Evolutionary conservation across 192 early-diverging fungal genomes (phyloP), one percentile per base, ranked within the genome.

Genomic region (Lobosporangium transversale): DNA sequence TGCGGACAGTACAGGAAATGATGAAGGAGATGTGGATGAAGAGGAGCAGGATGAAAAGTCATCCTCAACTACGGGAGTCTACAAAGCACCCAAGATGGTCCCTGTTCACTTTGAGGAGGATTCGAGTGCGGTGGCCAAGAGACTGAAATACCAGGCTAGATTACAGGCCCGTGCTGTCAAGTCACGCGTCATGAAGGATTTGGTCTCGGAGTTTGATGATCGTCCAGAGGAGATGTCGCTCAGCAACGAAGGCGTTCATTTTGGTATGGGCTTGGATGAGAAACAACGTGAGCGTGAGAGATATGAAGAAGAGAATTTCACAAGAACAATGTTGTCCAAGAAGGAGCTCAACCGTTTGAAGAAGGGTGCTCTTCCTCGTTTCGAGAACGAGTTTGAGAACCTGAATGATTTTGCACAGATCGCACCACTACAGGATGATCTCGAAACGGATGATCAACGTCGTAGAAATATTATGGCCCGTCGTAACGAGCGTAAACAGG

Each of bases 301-400:
- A 23, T 96, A 92, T 69, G 96, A 97, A 71, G 96, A 97, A 65
- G 91, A 94, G 21, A 94, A 95, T 80, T 95, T 95, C 79, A 87
- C 89, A 32, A 87, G 96, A 52, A 71, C 95, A 44, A 79, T 81
- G 43, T 44, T 94, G 50, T 88, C 85, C 43, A 87, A 88, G 54
- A 91, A 93, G 75, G 94, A 97, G 45, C 85, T 90, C 83, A 84
- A 87, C 62, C 81, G 84, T 45, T 35, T 92, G 56, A 83, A 87
- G 51, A 75, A 81, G 20, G 83, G 82, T 48, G 84, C 82, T 32
- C 62, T 87, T 26, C 84, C 81, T 48, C 81, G 85, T 14, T 89
- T 95, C 48, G 88, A 93, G 23, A 88, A 95, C 78, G 96, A 97
- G 83, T 95, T 97, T 81, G 85, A 89, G 83, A 84, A 87, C 56